Percentiles rank a stretch among this genome's conserved stretches.
Evolutionary conservation across 495 filamentous ascomycete genomes (phyloP).

Genomic region (Lasiosphaeria hispida): DNA sequence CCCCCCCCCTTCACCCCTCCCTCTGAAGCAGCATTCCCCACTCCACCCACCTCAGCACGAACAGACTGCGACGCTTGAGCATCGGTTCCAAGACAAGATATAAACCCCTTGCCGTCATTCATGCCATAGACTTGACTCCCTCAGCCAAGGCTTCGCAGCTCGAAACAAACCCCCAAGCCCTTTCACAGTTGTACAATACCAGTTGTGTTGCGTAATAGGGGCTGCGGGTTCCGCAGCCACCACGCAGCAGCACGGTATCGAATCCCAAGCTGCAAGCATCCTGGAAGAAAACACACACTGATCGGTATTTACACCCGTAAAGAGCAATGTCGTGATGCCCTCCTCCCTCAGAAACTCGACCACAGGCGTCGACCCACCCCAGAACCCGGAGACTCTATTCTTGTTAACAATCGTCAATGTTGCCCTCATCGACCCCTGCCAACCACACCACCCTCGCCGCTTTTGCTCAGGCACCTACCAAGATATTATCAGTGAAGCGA

Average conservation of each 20-base stretch:
- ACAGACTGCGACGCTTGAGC: no score
- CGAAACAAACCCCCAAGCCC: constrained; percentile 6
- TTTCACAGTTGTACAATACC: neutral
- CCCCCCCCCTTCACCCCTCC: no score
- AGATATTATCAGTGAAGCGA: no score
- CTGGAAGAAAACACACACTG: constrained; percentile 7
- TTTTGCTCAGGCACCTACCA: no score
- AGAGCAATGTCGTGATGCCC: constrained; percentile 7
- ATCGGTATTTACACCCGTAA: constrained; percentile 8
- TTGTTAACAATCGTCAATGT: no score
- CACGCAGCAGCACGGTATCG: neutral
- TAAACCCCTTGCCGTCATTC: no score
- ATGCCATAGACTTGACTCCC: no score
- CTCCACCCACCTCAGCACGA: no score
- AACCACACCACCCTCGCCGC: no score
- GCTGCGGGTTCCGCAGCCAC: constrained; percentile 4
- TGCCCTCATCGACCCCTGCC: no score
- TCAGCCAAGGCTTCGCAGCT: neutral
- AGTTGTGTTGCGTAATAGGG: neutral
- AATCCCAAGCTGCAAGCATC: constrained; percentile 7
- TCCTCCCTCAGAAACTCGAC: neutral
- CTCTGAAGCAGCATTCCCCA: no score
- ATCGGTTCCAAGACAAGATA: no score
- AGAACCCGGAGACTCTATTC: constrained; percentile 4
- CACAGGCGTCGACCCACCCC: neutral